A percentile compares a stretch with the other conserved stretches of the same genome.
Conservation (phyloP, 371 early-diverging fungal species). For the Mortierella sp. region DNA sequence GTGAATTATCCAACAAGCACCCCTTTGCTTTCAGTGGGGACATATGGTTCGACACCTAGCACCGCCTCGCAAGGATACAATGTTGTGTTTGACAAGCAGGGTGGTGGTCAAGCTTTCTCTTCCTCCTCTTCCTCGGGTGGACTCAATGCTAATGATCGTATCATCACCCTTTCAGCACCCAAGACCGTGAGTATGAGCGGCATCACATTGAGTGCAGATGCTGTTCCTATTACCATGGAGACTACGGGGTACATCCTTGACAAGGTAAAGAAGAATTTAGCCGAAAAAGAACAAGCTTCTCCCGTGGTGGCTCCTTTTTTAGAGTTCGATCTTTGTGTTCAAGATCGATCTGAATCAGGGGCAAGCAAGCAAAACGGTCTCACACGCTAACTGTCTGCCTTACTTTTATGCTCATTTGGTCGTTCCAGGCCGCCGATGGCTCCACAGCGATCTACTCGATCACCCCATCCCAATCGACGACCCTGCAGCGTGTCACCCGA, state of each 20-base stretch:
- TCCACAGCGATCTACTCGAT: conserved; percentile 11
- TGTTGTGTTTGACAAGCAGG: background rate
- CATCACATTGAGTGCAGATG: background rate
- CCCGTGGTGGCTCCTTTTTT: no score
- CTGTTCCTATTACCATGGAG: background rate
- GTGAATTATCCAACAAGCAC: background rate
- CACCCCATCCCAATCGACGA: conserved; percentile 5
- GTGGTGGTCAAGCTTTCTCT: background rate
- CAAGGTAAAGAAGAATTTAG: background rate
- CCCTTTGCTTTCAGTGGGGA: background rate
- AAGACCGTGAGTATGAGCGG: background rate
- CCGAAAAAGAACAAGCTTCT: background rate
- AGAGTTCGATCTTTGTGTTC: no score
- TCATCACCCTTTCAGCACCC: background rate
- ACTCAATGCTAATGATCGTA: no score
- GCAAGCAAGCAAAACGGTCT: background rate
- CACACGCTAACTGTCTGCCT: background rate
- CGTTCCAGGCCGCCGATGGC: conserved; percentile 19
- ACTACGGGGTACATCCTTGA: background rate
- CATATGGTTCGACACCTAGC: background rate
- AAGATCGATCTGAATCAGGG: no score
- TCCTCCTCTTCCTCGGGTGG: background rate
- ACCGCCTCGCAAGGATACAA: background rate
- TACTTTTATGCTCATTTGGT: background rate
- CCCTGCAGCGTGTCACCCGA: background rate